Evolutionary conservation across 2,329 filamentous ascomycete species (phyloP).

Genomic region (Hymenotorrendiella dingleyae): DNA sequence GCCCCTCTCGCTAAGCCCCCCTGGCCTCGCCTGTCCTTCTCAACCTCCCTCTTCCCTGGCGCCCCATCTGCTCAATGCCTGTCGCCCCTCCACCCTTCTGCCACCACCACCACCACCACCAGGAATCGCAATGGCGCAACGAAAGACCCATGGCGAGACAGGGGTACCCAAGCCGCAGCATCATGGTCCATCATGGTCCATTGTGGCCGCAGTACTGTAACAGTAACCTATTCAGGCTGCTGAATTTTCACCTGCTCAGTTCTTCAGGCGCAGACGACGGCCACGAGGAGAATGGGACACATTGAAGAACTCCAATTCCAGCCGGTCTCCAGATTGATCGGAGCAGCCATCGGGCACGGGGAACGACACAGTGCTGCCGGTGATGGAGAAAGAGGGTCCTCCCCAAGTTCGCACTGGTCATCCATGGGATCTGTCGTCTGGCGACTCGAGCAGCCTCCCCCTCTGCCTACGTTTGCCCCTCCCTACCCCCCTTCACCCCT

Average conservation of each 20-base stretch:
- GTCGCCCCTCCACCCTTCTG: not conserved
- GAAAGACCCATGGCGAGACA: not conserved
- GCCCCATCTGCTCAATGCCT: not conserved
- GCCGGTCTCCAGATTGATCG: not conserved
- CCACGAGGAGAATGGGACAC: not conserved
- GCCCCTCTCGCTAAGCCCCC: no score
- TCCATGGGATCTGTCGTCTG: not conserved
- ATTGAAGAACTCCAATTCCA: not conserved
- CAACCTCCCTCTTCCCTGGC: not conserved
- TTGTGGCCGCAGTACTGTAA: no score
- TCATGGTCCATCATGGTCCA: no score
- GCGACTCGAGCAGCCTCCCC: slow-evolving; percentile 3
- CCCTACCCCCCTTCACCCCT: not conserved
- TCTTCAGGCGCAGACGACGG: not conserved
- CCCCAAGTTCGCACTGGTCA: not conserved
- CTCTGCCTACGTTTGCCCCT: not conserved
- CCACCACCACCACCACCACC: no score
- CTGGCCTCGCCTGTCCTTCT: not conserved
- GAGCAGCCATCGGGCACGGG: not conserved
- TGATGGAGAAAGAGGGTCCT: not conserved
- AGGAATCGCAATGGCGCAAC: no score
- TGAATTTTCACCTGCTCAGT: no score
- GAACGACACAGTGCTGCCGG: not conserved
- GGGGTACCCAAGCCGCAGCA: not conserved
- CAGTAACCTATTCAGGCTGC: no score